Percentiles rank a stretch among this genome's conserved stretches.
Conservation (phyloP, 2,329 filamentous ascomycete species). For the Zalaria sp. region DNA sequence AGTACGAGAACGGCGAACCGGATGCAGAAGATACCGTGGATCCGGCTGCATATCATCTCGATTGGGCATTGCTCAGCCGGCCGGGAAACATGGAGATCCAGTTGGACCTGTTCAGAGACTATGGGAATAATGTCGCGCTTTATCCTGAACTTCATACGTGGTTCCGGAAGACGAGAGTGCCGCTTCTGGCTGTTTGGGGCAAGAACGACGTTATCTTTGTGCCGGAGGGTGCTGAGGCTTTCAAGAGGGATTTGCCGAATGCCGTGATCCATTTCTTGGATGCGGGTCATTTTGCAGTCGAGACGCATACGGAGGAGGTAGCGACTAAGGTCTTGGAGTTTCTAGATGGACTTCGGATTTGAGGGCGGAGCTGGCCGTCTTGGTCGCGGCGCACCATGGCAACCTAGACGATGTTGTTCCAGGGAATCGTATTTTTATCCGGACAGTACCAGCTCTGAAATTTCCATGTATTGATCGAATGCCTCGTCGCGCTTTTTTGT, state of each 20-base stretch:
- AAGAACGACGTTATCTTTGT: slow-evolving; percentile 41
- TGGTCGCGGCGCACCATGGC: too few species aligned
- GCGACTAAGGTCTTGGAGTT: slow-evolving; percentile 7
- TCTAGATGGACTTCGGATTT: background rate
- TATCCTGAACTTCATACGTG: slow-evolving; percentile 44
- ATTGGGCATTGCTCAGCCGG: slow-evolving; percentile 18
- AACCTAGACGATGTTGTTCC: too few species aligned
- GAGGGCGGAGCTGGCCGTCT: background rate
- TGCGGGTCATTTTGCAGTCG: slow-evolving; percentile 41
- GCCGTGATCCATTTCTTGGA: slow-evolving; percentile 38
- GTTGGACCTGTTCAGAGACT: slow-evolving; percentile 44
- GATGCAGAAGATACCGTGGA: slow-evolving; percentile 20
- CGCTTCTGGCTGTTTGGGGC: slow-evolving; percentile 45
- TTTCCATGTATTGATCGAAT: too few species aligned
- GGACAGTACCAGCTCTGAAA: too few species aligned
- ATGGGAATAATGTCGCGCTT: slow-evolving; percentile 38
- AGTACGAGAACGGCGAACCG: slow-evolving; percentile 14
- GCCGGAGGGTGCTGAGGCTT: slow-evolving; percentile 39
- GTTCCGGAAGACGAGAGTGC: slow-evolving; percentile 35
- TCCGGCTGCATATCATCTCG: slow-evolving; percentile 35
- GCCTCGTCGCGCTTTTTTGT: too few species aligned
- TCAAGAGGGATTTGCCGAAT: slow-evolving; percentile 32
- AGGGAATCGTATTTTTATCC: too few species aligned
- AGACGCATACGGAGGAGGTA: slow-evolving; percentile 25
- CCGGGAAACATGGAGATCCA: slow-evolving; percentile 40